Base-by-base conservation (phyloP, 1,284 basidiomycete genomes). In the Rhodotorula sp. region DNA sequence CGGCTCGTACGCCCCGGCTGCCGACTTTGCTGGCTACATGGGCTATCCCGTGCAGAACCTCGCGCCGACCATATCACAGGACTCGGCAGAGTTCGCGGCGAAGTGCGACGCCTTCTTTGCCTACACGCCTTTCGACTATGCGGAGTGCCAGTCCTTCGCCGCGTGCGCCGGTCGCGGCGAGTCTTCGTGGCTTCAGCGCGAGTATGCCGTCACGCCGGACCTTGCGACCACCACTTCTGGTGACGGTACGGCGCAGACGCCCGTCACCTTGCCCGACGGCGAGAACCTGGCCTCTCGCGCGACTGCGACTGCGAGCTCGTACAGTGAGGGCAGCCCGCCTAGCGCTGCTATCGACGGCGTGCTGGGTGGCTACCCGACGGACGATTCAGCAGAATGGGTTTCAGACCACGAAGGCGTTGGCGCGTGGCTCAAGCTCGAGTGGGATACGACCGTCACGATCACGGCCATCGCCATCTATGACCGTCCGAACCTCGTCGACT, bases 61-160 rank as follows among this genome's bases (percentile, higher is more conserved):
- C 60, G 45, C 71, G 13, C 64, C 71, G 23, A 72, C 67, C 19
- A 5, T 72, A 13, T 49, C 49, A 9, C 66, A 60, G 21, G 41
- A 25, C 45, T 50, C 49, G 27, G 17, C 57, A 21, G 27, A 48
- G 34, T 71, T 70, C 52, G 19, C 34, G 25, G 52, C 41, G 12
- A 77, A 77, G 72, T 42, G 23, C 27, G 44, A 53, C 44, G 68
- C 70, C 50, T 72, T 76, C 62, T 74, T 70, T 64, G 25, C 61
- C 21, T 76, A 76, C 63, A 70, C 74, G 53, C 71, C 74, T 0
- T 76, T 66, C 57, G 74, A 76, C 55, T n/a, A 4, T 13, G 61
- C 60, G 34, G 67, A 70, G 56, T 76, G 74, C 58, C 72, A 74
- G 34, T 67, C 60, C 8, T 65, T 53, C 34, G 17, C 64, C 21